Evolutionary conservation across 1,284 basidiomycete genomes (phyloP).

Genomic region (Ganoderma meredithae): DNA sequence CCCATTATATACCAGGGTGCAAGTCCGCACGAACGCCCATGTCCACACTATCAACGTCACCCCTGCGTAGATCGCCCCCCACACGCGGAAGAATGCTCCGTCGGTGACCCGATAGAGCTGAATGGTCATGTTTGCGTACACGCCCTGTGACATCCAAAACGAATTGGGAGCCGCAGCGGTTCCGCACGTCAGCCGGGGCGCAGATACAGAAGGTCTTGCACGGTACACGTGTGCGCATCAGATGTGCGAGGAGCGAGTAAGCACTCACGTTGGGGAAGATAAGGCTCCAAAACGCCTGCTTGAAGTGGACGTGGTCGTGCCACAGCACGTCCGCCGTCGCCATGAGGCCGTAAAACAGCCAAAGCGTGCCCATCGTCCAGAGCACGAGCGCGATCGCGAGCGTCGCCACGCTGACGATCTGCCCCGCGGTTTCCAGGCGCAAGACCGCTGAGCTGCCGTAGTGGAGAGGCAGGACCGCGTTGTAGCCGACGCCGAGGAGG

Average conservation of each 20-base stretch:
- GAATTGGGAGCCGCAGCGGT: not conserved
- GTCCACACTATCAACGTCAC: conserved; percentile 49
- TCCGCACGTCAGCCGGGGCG: not conserved
- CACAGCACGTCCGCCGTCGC: conserved; percentile 44
- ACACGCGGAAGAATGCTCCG: conserved; percentile 43
- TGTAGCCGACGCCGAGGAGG: conserved; percentile 54
- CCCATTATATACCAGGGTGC: conserved; percentile 46
- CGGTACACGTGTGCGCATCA: not conserved
- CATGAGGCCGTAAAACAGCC: conserved; percentile 49
- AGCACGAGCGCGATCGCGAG: conserved; percentile 49
- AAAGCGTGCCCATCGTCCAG: conserved; percentile 56
- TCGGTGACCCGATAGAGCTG: conserved; percentile 51
- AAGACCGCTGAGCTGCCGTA: conserved; percentile 37
- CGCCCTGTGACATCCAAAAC: conserved; percentile 38
- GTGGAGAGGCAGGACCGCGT: conserved; percentile 48
- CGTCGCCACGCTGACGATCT: conserved; percentile 47
- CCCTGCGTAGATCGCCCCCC: conserved; percentile 37
- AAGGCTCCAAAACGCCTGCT: conserved; percentile 55
- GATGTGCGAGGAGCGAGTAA: not conserved
- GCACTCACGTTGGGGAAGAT: conserved; percentile 53
- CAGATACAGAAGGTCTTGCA: not conserved
- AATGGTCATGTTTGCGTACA: conserved; percentile 54
- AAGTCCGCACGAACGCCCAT: conserved; percentile 46
- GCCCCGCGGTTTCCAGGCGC: conserved; percentile 35
- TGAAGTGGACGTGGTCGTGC: conserved; percentile 45